Base-by-base conservation (phyloP, 495 filamentous ascomycete species). In the Penicillium crystallinum region DNA sequence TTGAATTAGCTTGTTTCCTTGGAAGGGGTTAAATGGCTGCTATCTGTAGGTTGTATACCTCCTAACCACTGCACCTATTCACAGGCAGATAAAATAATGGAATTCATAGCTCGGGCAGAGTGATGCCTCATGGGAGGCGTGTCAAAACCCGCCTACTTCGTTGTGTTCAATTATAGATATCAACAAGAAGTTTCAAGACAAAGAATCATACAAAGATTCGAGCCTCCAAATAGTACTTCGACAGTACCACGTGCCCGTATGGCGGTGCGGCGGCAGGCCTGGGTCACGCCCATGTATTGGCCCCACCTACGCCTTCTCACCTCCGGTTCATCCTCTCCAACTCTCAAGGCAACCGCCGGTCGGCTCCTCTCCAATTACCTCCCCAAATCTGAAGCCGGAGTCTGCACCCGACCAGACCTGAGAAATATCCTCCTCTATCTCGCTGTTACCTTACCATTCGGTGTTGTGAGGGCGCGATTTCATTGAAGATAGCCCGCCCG, bases 321-420 rank as follows among this genome's bases (percentile, higher is more conserved):
- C 52, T 50, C 36, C 53, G 39, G n/a, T 47, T 48, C 44, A 50
- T 53, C 52, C 21, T 59, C 47, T 48, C 48, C 50, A 35, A 30
- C 27, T 34, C 46, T 30, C 41, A 63, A 65, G 59, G 62, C 62
- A 63, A 63, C 59, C 62, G 62, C 62, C 62, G 53, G 58, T 62
- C 62, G 54, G 53, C 54, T 56, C 54, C 54, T 59, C 56, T 59
- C 21, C 51, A 56, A 52, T 42, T 36, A 15, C 8, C n/a, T n/a
- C 34, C n/a, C 17, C 14, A 15, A 29, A 15, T 35, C 30, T 25
- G 17, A 17, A 36, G 34, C 34, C 12, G 34, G 41, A 25, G 36
- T 4, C 40, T 47, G 21, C 17, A 17, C 11, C 31, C 34, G 19
- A 37, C 21, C 22, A 19, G 12, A 14, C 14, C 27, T 30, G 10